Percentiles rank a stretch among this genome's conserved stretches.
These are phyloP conservation scores for Mycena kentingensis DNA, from an alignment of 768 basidiomycete genomes.

Conservation along the genomic window DNA sequence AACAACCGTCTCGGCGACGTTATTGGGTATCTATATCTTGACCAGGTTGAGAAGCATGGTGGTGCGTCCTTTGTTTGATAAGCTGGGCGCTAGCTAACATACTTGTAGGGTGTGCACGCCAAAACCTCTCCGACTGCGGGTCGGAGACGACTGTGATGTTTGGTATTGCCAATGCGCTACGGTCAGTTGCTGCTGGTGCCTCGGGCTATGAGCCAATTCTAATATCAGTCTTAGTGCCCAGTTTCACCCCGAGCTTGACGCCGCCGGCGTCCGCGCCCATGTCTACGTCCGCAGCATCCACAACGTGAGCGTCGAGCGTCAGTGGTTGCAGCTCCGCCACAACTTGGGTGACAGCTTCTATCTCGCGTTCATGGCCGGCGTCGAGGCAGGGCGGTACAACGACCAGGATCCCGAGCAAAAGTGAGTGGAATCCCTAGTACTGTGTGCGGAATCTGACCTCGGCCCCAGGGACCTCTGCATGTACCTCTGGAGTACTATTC, in stretches of 20 bases:
- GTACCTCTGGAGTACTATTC: constrained; percentile 28
- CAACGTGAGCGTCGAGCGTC: constrained; percentile 33
- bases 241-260: constrained; percentile 20
- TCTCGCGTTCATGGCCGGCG: background rate
- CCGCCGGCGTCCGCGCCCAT: constrained; percentile 30
- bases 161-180: constrained; percentile 30
- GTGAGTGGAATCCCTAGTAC: background rate
- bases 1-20: constrained; percentile 27
- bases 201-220: background rate
- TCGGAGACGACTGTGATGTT: constrained; percentile 30
- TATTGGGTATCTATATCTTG: constrained; percentile 29
- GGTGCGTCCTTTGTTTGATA: constrained; percentile 15
- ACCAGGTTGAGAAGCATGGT: constrained; percentile 20
- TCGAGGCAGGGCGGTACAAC: background rate
- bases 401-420: background rate
- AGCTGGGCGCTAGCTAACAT: background rate
- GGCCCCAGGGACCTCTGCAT: constrained; percentile 21
- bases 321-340: constrained; percentile 30
- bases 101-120: constrained; percentile 13
- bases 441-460: background rate
- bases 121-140: constrained; percentile 35
- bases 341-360: constrained; percentile 33
- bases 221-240: constrained; percentile 25
- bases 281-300: constrained; percentile 29
- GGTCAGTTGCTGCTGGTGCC: constrained; percentile 19